phyloP scores from a whole-genome alignment of 2,329 filamentous ascomycete genomes.

The Colletotrichum sp. region DNA sequence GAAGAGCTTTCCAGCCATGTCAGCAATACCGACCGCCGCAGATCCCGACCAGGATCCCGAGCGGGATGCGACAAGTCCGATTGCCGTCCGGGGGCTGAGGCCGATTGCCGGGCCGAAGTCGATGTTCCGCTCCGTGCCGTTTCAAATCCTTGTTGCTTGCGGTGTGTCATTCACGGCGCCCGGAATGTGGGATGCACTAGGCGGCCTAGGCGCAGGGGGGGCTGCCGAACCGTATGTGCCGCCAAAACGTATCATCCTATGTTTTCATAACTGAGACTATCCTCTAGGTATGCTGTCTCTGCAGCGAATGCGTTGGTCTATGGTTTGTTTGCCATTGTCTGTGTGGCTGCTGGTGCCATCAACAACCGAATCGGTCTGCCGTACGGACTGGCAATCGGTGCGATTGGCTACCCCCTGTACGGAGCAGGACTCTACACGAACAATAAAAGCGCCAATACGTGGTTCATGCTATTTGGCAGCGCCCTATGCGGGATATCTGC shows the following conservation, averaged over 20 bases:
- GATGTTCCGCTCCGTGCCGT: constrained; percentile 4
- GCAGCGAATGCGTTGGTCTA: background rate
- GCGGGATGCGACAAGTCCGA: background rate
- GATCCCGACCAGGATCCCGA: background rate
- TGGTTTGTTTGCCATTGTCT: background rate
- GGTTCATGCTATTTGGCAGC: constrained; percentile 68
- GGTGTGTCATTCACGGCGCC: constrained; percentile 5
- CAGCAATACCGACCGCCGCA: background rate
- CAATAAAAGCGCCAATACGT: constrained; percentile 44
- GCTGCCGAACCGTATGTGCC: background rate
- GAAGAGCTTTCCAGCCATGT: background rate
- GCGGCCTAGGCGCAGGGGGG: constrained; percentile 4
- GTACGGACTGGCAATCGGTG: background rate
- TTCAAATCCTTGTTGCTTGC: constrained; percentile 2
- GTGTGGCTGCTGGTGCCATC: constrained; percentile 3
- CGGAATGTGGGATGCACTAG: constrained; percentile 9
- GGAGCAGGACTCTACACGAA: constrained; percentile 3
- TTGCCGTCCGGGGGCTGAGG: background rate
- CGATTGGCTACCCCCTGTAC: constrained; percentile 2
- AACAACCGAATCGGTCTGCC: constrained; percentile 3
- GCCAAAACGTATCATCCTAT: background rate
- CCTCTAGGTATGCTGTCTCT: background rate
- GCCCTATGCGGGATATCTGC: constrained; percentile 50
- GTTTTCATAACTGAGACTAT: background rate
- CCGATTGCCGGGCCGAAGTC: background rate